A percentile compares a stretch with the other conserved stretches of the same genome.
These are phyloP conservation scores for Penicillium griseofulvum DNA, from an alignment of 2,329 filamentous ascomycete genomes.

Conservation along the genomic window DNA sequence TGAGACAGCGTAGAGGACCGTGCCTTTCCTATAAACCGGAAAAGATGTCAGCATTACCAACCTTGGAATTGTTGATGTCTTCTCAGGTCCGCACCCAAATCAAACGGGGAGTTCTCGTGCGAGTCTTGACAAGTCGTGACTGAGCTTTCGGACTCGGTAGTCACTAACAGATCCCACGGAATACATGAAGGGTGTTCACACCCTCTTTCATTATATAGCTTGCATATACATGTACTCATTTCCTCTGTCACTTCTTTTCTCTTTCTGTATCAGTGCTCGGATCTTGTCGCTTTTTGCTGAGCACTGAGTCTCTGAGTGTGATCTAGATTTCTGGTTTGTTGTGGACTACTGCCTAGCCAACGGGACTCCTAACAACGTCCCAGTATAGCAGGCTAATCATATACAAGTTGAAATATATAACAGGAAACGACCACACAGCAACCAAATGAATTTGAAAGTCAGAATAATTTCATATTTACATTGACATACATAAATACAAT, in stretches of 20 bases:
- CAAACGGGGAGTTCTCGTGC: background rate
- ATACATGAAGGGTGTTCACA: background rate
- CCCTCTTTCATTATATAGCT: background rate
- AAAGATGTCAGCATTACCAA: background rate
- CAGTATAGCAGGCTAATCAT: too few species aligned
- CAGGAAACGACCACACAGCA: background rate
- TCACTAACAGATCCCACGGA: background rate
- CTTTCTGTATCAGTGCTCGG: too few species aligned
- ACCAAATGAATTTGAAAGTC: background rate
- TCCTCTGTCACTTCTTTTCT: too few species aligned
- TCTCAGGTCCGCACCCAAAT: background rate
- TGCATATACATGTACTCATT: background rate
- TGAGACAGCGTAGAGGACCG: background rate
- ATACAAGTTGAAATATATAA: too few species aligned
- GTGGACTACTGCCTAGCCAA: too few species aligned
- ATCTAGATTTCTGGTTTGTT: too few species aligned
- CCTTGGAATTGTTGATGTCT: background rate
- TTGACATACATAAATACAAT: background rate
- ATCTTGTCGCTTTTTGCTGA: too few species aligned
- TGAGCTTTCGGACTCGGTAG: background rate
- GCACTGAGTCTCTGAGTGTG: too few species aligned
- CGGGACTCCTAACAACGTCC: too few species aligned
- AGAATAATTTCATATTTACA: background rate
- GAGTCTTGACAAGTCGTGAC: background rate
- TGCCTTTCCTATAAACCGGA: background rate